These are phyloP conservation scores for Yamadazyma pseudoaaseri DNA, from an alignment of 1,139 yeast species.

Conservation along the genomic window DNA sequence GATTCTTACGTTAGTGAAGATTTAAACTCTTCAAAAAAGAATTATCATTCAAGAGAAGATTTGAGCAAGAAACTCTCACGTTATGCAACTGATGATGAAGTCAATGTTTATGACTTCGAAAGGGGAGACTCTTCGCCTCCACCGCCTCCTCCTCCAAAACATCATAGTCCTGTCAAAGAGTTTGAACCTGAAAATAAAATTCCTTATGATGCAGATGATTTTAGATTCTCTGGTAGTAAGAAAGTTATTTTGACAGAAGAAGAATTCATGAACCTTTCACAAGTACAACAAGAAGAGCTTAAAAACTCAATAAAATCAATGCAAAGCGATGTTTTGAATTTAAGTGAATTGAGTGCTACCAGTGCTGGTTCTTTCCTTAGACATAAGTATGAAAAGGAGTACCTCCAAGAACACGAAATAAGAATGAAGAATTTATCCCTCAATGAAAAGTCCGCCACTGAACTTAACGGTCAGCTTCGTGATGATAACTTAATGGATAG, in stretches of 20 bases:
- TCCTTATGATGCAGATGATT: conserved; percentile 44
- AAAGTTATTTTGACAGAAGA: conserved; percentile 25
- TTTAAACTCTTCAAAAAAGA: conserved; percentile 29
- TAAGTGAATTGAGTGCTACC: conserved; percentile 78
- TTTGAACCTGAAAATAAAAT: conserved; percentile 11
- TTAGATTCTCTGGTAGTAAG: conserved; percentile 27
- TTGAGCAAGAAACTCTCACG: conserved; percentile 35
- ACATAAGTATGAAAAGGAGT: conserved; percentile 56
- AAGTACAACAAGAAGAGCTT: conserved; percentile 38
- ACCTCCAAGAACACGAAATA: conserved; percentile 19
- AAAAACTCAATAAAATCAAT: conserved; percentile 43
- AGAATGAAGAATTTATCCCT: conserved; percentile 21
- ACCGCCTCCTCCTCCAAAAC: conserved; percentile 44
- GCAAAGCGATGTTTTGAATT: conserved; percentile 48
- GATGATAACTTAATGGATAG: conserved; percentile 33
- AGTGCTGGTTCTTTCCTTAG: conserved; percentile 84
- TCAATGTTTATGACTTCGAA: conserved; percentile 18
- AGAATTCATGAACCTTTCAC: conserved; percentile 30
- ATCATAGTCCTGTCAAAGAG: conserved; percentile 12
- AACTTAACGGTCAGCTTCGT: conserved; percentile 12
- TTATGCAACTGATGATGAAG: conserved; percentile 27
- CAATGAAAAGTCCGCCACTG: conserved; percentile 16
- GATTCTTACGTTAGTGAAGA: conserved; percentile 42
- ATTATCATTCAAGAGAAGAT: conserved; percentile 35
- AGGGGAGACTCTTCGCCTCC: conserved; percentile 9